These are phyloP conservation scores for Flaveria trinervia DNA, from an alignment of 129 eudicot genomes.

Conservation along the genomic window DNA sequence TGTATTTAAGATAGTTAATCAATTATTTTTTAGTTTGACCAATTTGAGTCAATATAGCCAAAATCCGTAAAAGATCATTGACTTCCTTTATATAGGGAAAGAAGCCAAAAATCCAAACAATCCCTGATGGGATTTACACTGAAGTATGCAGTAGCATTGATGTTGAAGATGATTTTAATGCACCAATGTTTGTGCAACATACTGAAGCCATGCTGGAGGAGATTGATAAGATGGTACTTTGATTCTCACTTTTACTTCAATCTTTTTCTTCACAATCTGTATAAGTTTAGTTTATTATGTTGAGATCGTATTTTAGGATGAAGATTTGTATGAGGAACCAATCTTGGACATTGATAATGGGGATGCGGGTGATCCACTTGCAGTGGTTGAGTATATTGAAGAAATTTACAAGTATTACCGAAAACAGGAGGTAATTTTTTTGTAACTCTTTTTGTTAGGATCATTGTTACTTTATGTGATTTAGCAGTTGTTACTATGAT, in stretches of 20 bases:
- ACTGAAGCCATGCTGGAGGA: slow-evolving; percentile 92
- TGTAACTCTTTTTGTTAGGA: neutral
- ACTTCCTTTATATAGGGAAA: slow-evolving; percentile 40
- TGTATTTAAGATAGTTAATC: neutral
- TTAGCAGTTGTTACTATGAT: neutral
- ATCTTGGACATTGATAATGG: slow-evolving; percentile 57
- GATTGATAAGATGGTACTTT: slow-evolving; percentile 68
- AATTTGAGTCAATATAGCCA: neutral
- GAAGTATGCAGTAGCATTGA: slow-evolving; percentile 51
- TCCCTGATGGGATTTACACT: slow-evolving; percentile 28
- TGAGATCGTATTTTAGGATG: slow-evolving; percentile 44
- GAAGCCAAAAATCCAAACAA: slow-evolving; percentile 26
- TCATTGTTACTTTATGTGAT: neutral
- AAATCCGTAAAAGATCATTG: neutral
- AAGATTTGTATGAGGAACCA: slow-evolving; percentile 60
- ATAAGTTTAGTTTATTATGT: slow-evolving; percentile 3
- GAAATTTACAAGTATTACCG: slow-evolving; percentile 57
- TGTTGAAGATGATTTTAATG: slow-evolving; percentile 54
- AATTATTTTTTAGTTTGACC: neutral
- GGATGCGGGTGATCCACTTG: slow-evolving; percentile 57
- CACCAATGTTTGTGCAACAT: slow-evolving; percentile 89
- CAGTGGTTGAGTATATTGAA: slow-evolving; percentile 65
- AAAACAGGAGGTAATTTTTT: slow-evolving; percentile 52
- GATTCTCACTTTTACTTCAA: neutral
- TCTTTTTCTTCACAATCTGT: neutral